Conservation (phyloP, 169 alveolate species). For the Eimeria acervulina region DNA sequence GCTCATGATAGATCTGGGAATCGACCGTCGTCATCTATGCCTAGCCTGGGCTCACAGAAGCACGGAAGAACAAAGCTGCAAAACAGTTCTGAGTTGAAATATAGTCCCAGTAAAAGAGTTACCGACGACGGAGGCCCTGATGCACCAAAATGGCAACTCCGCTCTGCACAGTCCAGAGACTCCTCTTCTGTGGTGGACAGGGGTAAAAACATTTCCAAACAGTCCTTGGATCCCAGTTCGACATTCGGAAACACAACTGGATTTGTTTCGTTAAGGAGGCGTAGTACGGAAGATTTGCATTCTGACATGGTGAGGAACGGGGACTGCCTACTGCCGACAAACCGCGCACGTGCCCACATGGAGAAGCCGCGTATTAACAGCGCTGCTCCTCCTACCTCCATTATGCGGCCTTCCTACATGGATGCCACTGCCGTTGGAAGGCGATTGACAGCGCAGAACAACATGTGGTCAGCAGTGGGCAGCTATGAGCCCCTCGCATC, state of each 20-base stretch:
- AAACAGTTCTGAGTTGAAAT: not conserved
- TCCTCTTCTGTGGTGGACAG: not conserved
- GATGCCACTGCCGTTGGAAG: slow-evolving; percentile 48
- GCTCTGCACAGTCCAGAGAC: not conserved
- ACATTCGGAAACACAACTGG: not conserved
- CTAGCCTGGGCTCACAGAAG: not conserved
- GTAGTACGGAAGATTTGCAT: not conserved
- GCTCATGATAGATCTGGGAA: not conserved
- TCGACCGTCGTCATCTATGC: not conserved
- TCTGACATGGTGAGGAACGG: not conserved
- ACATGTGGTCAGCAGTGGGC: slow-evolving; percentile 68
- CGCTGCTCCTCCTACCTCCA: not conserved
- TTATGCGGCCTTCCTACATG: slow-evolving; percentile 14
- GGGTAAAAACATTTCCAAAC: not conserved
- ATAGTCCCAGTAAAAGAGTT: not conserved
- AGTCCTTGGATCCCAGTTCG: not conserved
- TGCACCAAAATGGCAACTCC: not conserved
- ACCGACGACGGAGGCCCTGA: not conserved
- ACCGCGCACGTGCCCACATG: not conserved
- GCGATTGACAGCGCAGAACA: slow-evolving; percentile 57
- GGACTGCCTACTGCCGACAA: not conserved
- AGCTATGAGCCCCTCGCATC: slow-evolving; percentile 45
- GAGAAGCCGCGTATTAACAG: slow-evolving; percentile 5
- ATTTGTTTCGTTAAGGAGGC: not conserved
- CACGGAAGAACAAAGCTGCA: not conserved